Percentiles rank a stretch among this genome's conserved stretches.
Evolutionary conservation across 352 stramenopile species (phyloP).

Genomic region (Globisporangium mamillatum): DNA sequence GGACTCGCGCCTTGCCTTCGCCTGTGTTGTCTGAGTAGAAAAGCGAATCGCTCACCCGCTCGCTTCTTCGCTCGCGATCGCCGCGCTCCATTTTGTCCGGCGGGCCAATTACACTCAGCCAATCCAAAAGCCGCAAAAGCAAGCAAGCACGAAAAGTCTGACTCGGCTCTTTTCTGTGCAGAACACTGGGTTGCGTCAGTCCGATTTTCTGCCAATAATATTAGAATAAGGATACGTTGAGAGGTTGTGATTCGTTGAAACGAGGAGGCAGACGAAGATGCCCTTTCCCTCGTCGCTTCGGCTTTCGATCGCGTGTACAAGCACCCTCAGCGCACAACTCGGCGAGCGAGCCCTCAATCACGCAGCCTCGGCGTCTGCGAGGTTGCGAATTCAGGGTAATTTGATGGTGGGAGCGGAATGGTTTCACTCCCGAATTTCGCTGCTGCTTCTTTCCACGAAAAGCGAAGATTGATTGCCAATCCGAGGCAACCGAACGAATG

Average conservation of each 20-base stretch:
- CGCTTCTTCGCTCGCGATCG: neutral
- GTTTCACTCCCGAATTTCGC: neutral
- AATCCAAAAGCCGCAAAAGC: neutral
- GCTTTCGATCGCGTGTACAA: neutral
- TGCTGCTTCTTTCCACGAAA: conserved; percentile 1
- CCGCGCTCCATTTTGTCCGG: neutral
- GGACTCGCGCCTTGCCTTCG: neutral
- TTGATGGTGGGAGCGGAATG: neutral
- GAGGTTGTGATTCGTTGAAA: neutral
- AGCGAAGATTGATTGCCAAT: neutral
- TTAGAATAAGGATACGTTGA: too few relatives aligned
- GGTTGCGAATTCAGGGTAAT: neutral
- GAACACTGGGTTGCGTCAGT: neutral
- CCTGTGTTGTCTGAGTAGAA: neutral
- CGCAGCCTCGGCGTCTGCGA: neutral
- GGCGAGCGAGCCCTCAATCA: neutral
- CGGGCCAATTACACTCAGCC: neutral
- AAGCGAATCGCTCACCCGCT: neutral
- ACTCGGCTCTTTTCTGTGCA: neutral
- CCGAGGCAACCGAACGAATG: neutral
- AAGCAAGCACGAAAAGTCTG: conserved; percentile 1
- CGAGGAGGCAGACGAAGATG: neutral
- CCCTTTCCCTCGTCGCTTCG: neutral
- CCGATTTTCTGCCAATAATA: neutral
- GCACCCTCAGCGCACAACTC: neutral